phyloP scores from a whole-genome alignment of 1,139 yeast species.

The Candida sp. region DNA sequence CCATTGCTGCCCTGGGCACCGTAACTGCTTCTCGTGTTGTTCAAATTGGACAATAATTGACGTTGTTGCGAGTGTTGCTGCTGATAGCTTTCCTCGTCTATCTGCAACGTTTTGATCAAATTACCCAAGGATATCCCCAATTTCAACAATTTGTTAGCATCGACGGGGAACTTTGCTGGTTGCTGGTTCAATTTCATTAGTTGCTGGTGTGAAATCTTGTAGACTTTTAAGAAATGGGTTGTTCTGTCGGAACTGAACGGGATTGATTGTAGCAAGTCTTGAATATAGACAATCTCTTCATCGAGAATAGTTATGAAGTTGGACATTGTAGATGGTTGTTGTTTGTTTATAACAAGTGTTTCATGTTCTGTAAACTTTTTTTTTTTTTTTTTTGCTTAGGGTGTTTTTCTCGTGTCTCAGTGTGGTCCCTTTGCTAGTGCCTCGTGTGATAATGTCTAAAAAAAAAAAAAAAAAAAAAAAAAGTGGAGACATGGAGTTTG shows the following conservation, averaged over 20 bases:
- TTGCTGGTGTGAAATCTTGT: conserved; percentile 33
- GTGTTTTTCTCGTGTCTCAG: background rate
- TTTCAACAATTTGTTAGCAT: conserved; percentile 42
- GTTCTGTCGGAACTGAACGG: conserved; percentile 33
- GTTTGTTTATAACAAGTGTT: background rate
- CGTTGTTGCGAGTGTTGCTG: conserved; percentile 15
- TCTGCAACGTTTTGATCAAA: conserved; percentile 38
- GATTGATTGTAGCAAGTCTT: conserved; percentile 34
- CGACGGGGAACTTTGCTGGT: conserved; percentile 34
- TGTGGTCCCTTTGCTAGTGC: background rate
- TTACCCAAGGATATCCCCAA: conserved; percentile 50
- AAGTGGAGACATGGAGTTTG: background rate
- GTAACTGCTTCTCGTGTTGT: background rate
- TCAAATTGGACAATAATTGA: conserved; percentile 10
- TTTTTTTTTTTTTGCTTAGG: background rate
- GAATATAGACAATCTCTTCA: conserved; percentile 32
- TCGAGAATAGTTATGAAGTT: conserved; percentile 19
- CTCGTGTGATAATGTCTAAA: background rate
- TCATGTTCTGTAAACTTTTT: background rate
- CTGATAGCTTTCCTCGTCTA: conserved; percentile 36
- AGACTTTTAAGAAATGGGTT: conserved; percentile 32
- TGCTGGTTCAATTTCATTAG: conserved; percentile 25
- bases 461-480: background rate
- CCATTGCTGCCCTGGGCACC: background rate
- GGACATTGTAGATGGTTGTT: conserved; percentile 7